Evolutionary conservation across 208 protist genomes (phyloP), one percentile per base, ranked within the genome.

Genomic region (Leishmania gerbilli): DNA sequence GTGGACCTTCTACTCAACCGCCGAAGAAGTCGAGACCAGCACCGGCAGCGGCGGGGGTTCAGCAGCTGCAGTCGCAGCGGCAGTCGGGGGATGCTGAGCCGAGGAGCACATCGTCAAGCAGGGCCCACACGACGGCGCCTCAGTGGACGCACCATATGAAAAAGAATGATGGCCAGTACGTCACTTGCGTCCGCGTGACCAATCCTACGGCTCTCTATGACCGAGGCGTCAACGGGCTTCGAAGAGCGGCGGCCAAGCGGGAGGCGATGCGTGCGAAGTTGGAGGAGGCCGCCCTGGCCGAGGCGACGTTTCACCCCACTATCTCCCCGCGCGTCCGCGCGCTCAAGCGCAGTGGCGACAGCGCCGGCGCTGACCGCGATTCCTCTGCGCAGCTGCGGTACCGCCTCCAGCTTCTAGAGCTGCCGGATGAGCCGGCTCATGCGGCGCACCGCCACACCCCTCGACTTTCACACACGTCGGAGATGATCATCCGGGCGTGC

Each of bases 371-470:
- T 8, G 76, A 80, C 71, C 79, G 24, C 27, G 75, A 83, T 34
- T 55, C 51, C 64, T 71, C 84, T 31, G 40, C 77, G 40, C 78
- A 86, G n/a, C 77, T 92, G 56, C 87, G 88, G 17, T 84, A 92
- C 58, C 87, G 88, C 24, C 74, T 91, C 45, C 82, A 84, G 21
- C 69, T 93, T 79, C 87, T 92, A 64, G 87, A 93, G 75, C 65
- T 89, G 51, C 90, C 87, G 42, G 79, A 87, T 45, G 84, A 88
- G 68, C 9, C 51, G 21, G 55, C 56, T 9, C 58, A 58, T 21
- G 84, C 31, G 58, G 37, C 84, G 62, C 84, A 82, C 64, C 80
- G 80, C 45, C 71, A 81, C 74, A 88, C 62, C 40, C 90, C 90
- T 6, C 72, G 64, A 40, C 89, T 94, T 81, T 93, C 86, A 11